Base-by-base conservation (phyloP, 371 early-diverging fungal species). In the Choanephora cucurbitarum region DNA sequence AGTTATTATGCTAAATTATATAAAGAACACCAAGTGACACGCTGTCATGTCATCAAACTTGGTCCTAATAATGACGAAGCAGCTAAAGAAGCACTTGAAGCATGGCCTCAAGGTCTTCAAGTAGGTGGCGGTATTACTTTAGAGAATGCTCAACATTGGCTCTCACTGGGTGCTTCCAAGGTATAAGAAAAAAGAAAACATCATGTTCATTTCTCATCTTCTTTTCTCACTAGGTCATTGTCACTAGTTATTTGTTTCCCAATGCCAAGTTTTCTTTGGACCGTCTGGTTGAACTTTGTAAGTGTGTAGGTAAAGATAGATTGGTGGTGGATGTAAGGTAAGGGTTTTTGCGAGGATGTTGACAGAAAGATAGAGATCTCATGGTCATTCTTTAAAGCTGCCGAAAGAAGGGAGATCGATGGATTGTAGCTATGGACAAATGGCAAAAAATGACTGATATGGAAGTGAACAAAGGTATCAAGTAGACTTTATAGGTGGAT, bases 391-490 rank as follows among this genome's bases (percentile, higher is more conserved):
- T n/a, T n/a, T n/a, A 23, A 19, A 93, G 96, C 66, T 97, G 96
- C 72, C 83, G 93, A 48, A 72, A 79, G 48, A 69, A 70, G 10
- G 84, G 69, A n/a, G 72, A 81, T 54, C 80, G 82, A 49, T 98
- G 96, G 97, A 60, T 91, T 4, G 95, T 98, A 8, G 96, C 97
- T 10, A 96, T 95, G 93, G 85, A 97, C 70, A 90, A 94, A 63
- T 98, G 98, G 98, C 96, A 96, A 70, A 93, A 91, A 0, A 80
- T 91, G 67, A 97, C 98, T 6, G 91, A 95, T 61, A 86, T 91
- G 85, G 81, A 79, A 45, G 88, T 98, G 23, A 85, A 79, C 60
- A 66, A 85, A 70, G 88, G 88, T 87, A 63, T 15, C 52, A 7
- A 17, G 9, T 28, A 34, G n/a, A n/a, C n/a, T n/a, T n/a, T n/a